Base-by-base conservation (phyloP, 192 early-diverging fungal species). In the Chytriomyces sp. region DNA sequence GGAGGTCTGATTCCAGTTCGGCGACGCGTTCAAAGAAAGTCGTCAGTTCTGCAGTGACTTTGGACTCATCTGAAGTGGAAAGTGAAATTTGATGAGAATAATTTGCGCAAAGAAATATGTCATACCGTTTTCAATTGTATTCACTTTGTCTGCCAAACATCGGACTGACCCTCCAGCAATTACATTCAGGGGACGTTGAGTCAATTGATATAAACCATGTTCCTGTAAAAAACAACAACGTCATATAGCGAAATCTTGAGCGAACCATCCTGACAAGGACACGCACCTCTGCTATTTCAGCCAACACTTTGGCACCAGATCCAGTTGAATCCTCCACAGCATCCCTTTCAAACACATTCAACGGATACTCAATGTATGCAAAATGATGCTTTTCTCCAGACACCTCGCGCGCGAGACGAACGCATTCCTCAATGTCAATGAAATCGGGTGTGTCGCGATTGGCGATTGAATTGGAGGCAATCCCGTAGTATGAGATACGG, bases 301-400 rank as follows among this genome's bases (percentile, higher is more conserved):
- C 62, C 37, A 83, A 59, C 28, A 61, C 62, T 37, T 31, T 36
- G 2, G 64, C 38, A 10, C 80, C 80, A 32, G 75, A 73, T 25
- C 67, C 52, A 28, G 63, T 34, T n/a, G n/a, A n/a, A n/a, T n/a
- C n/a, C 55, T 87, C 75, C 52, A 86, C 54, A 8, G 79, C 81
- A 34, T 91, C 86, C 17, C 82, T 77, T 61, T 93, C 92, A 81
- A 89, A 92, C 38, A 93, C 33, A 61, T 93, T 93, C 68, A 92
- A 82, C 3, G 92, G 92, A 33, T 82, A 84, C 70, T 92, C 75
- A n/a, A 91, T 78, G 0, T 86, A 86, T 34, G 81, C 68, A 64
- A 93, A 86, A 63, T 91, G 83, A 8, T 80, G 72, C 2, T 59
- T 33, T 1, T 76, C 68, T 14, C 74, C 81, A 10, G 74, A 65